A percentile compares a stretch with the other conserved stretches of the same genome.
Evolutionary conservation across 2,329 filamentous ascomycete species (phyloP).

Genomic region (Apiospora marii): DNA sequence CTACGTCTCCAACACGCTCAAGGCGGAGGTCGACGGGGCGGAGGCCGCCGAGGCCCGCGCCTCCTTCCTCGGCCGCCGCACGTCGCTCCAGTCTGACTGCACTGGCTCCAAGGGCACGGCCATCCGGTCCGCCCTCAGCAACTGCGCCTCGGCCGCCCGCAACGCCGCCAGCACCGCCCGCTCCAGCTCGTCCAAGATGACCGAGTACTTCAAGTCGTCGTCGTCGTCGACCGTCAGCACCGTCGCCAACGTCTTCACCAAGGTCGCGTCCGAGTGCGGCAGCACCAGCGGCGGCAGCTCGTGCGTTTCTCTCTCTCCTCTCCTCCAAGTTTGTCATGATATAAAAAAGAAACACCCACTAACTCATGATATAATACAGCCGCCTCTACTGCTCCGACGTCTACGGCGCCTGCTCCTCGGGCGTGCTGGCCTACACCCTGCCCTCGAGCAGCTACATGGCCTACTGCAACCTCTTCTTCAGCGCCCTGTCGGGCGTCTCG

Average conservation of each 20-base stretch:
- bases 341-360: not conserved
- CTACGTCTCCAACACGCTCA: constrained; percentile 67
- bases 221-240: constrained; percentile 50
- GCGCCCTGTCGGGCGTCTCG: constrained; percentile 56
- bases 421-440: constrained; percentile 68
- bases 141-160: constrained; percentile 61
- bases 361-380: not conserved
- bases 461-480: constrained; percentile 70
- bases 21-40: constrained; percentile 63
- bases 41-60: constrained; percentile 59
- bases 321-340: not conserved
- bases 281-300: constrained; percentile 52
- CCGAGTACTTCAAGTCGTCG: constrained; percentile 68
- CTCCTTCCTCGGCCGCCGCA: constrained; percentile 59
- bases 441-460: constrained; percentile 62
- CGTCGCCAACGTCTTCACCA: constrained; percentile 59
- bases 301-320: not conserved
- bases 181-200: constrained; percentile 59
- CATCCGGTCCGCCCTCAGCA: constrained; percentile 58
- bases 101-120: constrained; percentile 53
- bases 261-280: constrained; percentile 61
- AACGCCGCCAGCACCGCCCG: constrained; percentile 59
- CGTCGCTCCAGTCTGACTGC: constrained; percentile 61
- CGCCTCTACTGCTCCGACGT: constrained; percentile 30
- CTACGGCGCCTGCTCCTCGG: constrained; percentile 43